Percentiles rank a stretch among this genome's conserved stretches.
Evolutionary conservation across 371 early-diverging fungal genomes (phyloP).

Genomic region (Syncephalastrum sp.): DNA sequence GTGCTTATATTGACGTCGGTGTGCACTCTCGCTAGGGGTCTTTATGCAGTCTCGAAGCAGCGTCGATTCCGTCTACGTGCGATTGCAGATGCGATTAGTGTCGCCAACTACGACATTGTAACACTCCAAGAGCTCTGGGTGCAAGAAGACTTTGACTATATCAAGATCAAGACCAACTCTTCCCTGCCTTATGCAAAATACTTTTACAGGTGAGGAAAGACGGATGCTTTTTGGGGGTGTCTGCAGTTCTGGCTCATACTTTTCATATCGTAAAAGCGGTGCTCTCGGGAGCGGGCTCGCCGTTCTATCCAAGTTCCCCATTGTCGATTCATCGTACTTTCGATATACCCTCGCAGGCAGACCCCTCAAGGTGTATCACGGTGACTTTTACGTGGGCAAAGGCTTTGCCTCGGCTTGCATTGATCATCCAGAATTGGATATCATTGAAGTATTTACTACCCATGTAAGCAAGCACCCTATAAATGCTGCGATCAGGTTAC

Average conservation of each 20-base stretch:
- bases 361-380: constrained; percentile 56
- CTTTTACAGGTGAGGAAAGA: constrained; percentile 42
- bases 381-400: constrained; percentile 67
- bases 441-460: constrained; percentile 61
- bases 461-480: constrained; percentile 42
- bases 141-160: constrained; percentile 46
- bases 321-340: constrained; percentile 42
- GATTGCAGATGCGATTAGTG: constrained; percentile 51
- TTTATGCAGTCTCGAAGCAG: constrained; percentile 50
- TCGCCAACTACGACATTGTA: constrained; percentile 50
- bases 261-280: constrained; percentile 34
- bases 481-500: no score
- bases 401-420: constrained; percentile 52
- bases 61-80: constrained; percentile 47
- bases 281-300: constrained; percentile 60
- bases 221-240: neutral
- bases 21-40: constrained; percentile 39
- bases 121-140: constrained; percentile 68
- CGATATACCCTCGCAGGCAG: constrained; percentile 57
- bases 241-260: neutral
- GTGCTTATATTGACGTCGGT: no score
- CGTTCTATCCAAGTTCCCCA: constrained; percentile 52
- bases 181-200: constrained; percentile 47
- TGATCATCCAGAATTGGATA: constrained; percentile 55
- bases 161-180: constrained; percentile 27